Conservation (phyloP, 2,329 filamentous ascomycete species). For the Hymenoscyphus salicellus region DNA sequence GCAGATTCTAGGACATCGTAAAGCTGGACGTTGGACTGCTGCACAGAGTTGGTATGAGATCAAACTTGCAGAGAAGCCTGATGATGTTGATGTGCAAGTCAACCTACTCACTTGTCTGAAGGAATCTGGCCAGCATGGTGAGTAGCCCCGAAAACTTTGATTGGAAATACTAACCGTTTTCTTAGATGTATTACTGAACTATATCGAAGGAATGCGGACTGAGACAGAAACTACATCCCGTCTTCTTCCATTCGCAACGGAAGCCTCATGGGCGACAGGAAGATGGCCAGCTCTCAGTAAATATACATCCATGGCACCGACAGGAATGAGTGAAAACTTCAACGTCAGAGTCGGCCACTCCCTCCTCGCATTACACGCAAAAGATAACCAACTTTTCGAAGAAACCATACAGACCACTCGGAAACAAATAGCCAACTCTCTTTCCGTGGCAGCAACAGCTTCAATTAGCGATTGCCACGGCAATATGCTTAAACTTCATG, state of each 20-base stretch:
- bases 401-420: conserved; percentile 62
- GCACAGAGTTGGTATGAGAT: conserved; percentile 98
- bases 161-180: conserved; percentile 24
- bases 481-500: conserved; percentile 79
- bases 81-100: conserved; percentile 73
- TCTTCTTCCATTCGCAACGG: conserved; percentile 78
- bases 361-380: conserved; percentile 57
- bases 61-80: conserved; percentile 74
- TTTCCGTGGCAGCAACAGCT: conserved; percentile 73
- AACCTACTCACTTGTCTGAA: conserved; percentile 85
- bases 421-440: conserved; percentile 65
- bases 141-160: conserved; percentile 28
- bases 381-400: conserved; percentile 51
- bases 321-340: conserved; percentile 60
- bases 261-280: conserved; percentile 87
- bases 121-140: conserved; percentile 93
- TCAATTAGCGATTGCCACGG: conserved; percentile 84
- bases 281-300: conserved; percentile 74
- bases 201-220: conserved; percentile 72
- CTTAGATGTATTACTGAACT: conserved; percentile 77
- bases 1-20: conserved; percentile 87
- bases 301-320: conserved; percentile 55
- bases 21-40: conserved; percentile 88
- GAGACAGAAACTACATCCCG: conserved; percentile 50
- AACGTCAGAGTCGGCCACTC: conserved; percentile 75